Evolutionary conservation across 768 basidiomycete species (phyloP).

Genomic region (Kwoniella heveanensis): DNA sequence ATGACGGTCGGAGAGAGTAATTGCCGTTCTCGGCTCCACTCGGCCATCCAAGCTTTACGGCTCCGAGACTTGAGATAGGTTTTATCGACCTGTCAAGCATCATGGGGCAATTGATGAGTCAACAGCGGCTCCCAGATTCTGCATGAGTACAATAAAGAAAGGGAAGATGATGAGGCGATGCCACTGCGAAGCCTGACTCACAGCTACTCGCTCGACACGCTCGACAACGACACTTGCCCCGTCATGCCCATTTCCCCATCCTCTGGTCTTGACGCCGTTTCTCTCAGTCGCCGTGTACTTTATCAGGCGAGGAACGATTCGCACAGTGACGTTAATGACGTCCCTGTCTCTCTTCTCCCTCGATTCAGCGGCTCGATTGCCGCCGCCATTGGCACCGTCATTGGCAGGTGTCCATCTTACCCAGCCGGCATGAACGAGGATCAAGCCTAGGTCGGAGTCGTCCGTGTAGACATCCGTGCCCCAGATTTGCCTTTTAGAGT

Average conservation of each 20-base stretch:
- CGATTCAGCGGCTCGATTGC: neutral
- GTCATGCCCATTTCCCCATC: constrained; percentile 60
- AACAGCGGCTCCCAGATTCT: too few relatives aligned
- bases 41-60: constrained; percentile 17
- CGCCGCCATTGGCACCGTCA: neutral
- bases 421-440: constrained; percentile 58
- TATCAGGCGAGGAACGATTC: constrained; percentile 56
- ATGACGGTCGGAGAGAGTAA: constrained; percentile 2
- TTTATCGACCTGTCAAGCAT: constrained; percentile 22
- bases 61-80: constrained; percentile 10
- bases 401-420: constrained; percentile 40
- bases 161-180: too few relatives aligned
- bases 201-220: constrained; percentile 49
- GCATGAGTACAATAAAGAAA: too few relatives aligned
- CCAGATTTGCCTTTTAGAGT: constrained; percentile 52
- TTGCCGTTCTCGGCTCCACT: constrained; percentile 20
- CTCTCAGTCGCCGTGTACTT: constrained; percentile 55
- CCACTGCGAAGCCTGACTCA: too few relatives aligned
- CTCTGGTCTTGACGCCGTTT: constrained; percentile 55
- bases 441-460: constrained; percentile 57
- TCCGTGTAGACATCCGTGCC: constrained; percentile 60
- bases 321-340: constrained; percentile 48
- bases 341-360: constrained; percentile 17
- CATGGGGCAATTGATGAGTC: too few relatives aligned
- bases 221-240: constrained; percentile 58